Evolutionary conservation across 768 basidiomycete genomes (phyloP), one percentile per base, ranked within the genome.

Genomic region (Podaxis carcinomalis): DNA sequence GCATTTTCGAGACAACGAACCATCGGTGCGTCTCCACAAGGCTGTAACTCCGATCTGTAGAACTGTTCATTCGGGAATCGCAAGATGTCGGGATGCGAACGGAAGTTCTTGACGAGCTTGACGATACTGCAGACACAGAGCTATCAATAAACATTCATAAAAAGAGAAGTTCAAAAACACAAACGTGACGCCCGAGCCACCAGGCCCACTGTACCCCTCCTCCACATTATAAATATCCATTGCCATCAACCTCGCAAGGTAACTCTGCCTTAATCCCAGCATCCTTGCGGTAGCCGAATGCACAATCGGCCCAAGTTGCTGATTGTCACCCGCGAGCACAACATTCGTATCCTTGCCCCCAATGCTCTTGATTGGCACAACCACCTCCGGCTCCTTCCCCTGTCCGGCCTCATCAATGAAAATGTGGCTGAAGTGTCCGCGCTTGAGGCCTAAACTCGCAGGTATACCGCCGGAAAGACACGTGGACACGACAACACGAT

Each of bases 381-480:
- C 81, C 5, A 78, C 68, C 63, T 84, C 81, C 0, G 86, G 84
- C 64, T 88, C 86, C 42, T 78, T 79, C 0, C 80, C 86, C 64
- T 88, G 86, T 0, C 85, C 86, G 4, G 84, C 86, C 62, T 88
- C 86, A 64, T 88, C 86, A 42, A 85, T 72, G 64, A 88, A 83
- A 16, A 88, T 82, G 63, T 87, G 83, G 0, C 70, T 80, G 64
- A 82, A 88, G 67, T 85, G 83, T 0, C 86, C 86, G 13, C 77
- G 70, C 32, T 70, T 68, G 23, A 86, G 40, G 0, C 85, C 84
- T 7, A 85, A 64, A 4, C 74, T 75, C 27, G 79, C 75, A 3
- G 81, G 77, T 1, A 83, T 73, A 4, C 76, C 76, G 0, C 78
- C 86, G 0, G 83, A 81, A 9, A 84, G 63, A 68, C 86, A 87